phyloP scores from a whole-genome alignment of 176 grass and related monocot genomes.

The Triticum urartu region DNA sequence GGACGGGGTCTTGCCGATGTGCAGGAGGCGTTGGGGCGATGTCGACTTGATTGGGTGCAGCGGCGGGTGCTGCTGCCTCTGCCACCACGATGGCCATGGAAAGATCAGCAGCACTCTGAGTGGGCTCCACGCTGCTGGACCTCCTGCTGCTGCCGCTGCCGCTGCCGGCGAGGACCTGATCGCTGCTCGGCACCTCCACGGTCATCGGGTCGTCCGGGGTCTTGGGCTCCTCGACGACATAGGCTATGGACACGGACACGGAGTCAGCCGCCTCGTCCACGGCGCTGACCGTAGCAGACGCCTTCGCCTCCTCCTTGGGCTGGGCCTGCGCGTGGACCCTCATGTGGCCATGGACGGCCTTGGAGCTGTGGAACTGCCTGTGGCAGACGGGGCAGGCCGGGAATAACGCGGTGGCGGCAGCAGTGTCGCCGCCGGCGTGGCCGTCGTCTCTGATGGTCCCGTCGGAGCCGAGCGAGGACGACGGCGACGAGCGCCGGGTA shows the following conservation, averaged over 20 bases:
- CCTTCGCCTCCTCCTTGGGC: neutral
- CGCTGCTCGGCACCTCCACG: neutral
- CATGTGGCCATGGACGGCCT: slow-evolving; percentile 36
- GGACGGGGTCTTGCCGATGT: neutral
- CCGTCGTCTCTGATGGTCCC: neutral
- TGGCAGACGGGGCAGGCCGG: neutral
- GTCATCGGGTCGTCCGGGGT: neutral
- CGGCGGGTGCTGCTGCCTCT: neutral
- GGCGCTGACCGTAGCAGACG: neutral
- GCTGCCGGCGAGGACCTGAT: neutral
- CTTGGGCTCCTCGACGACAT: neutral
- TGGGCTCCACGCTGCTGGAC: neutral
- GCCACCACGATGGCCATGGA: neutral
- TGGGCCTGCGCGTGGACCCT: slow-evolving; percentile 13
- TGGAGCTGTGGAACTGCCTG: slow-evolving; percentile 10
- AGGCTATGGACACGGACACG: neutral
- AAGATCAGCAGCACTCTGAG: neutral
- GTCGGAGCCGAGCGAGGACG: neutral
- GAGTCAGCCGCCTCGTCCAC: neutral
- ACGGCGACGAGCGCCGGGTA: no score
- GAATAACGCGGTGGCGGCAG: neutral
- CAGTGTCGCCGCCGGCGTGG: neutral
- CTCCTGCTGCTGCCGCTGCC: neutral
- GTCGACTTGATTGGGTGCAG: neutral
- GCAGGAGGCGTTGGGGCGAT: neutral